Percentiles rank a stretch among this genome's conserved stretches.
These are phyloP conservation scores for Penicillium sp. DNA, from an alignment of 2,329 filamentous ascomycete species.

Conservation along the genomic window DNA sequence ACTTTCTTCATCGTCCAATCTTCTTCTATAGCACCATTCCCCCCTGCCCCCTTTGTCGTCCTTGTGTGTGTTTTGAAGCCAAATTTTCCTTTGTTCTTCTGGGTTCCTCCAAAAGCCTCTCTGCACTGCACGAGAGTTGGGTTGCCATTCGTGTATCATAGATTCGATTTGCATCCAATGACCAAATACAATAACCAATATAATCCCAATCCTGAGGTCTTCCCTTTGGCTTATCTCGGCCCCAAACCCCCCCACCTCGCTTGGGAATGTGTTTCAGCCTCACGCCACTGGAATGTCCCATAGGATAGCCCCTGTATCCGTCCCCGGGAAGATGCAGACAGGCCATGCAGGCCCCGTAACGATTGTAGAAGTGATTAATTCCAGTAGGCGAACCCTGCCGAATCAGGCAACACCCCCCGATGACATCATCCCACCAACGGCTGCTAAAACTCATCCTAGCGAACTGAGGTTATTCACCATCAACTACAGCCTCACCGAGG, in stretches of 20 bases:
- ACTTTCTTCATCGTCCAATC: slow-evolving; percentile 28
- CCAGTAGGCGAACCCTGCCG: slow-evolving; percentile 14
- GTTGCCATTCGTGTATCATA: slow-evolving; percentile 44
- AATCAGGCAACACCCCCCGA: slow-evolving; percentile 26
- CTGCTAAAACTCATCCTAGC: background rate
- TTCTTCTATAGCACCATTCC: slow-evolving; percentile 30
- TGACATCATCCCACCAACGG: slow-evolving; percentile 38
- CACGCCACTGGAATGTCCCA: background rate
- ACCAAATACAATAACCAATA: slow-evolving; percentile 33
- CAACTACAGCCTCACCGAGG: background rate
- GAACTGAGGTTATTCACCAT: slow-evolving; percentile 2
- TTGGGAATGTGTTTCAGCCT: slow-evolving; percentile 7
- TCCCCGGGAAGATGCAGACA: slow-evolving; percentile 27
- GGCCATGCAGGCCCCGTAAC: slow-evolving; percentile 4
- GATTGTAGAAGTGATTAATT: background rate
- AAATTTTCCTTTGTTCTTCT: slow-evolving; percentile 39
- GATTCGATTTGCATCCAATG: slow-evolving; percentile 38
- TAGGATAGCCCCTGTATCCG: background rate
- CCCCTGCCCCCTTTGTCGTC: slow-evolving; percentile 26
- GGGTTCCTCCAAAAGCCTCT: slow-evolving; percentile 34
- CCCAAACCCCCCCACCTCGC: background rate
- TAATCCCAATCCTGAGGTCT: background rate
- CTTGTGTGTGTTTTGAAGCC: slow-evolving; percentile 35
- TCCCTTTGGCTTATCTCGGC: background rate
- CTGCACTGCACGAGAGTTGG: slow-evolving; percentile 27